Evolutionary conservation across 352 stramenopile genomes (phyloP), one percentile per base, ranked within the genome.

Genomic region (Elongisporangium anandrum): DNA sequence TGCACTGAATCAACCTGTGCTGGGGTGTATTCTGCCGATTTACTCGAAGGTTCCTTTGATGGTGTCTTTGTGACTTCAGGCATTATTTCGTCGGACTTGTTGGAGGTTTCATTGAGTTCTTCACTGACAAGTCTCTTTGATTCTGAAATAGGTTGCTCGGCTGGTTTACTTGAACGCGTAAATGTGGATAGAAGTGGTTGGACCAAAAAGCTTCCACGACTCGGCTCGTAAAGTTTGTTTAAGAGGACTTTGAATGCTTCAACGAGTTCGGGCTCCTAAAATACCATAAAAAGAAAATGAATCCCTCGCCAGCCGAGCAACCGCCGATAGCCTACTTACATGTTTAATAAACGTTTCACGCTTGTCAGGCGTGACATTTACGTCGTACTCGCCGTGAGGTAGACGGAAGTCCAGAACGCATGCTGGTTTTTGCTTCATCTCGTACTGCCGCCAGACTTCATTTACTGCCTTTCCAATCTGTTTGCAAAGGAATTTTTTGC

Each of bases 321-420:
- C 13, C 22, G 26, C 38, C 3, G 4, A 50, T 39, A 20, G 26
- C 17, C n/a, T n/a, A 70, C 69, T 39, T 69, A 90, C 81, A 61
- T 90, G 61, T 48, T 81, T 85, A 20, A 91, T n/a, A 52, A 98
- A 90, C 2, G 98, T 95, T 65, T 99, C 85, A 21, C 96, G 81
- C 64, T 99, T 99, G 81, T 99, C 96, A 1, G 97, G 97, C 21
- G 94, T 96, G 20, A 99, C 70, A 72, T 99, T 99, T 34, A 99
- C 87, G 64, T 99, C 97, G 63, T 97, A 98, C 20, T 87, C 78
- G 23, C 84, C 67, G 12, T 88, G 75, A 10, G 94, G 94, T 6
- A 99, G 60, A 19, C 75, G 72, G 19, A 99, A 90, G 66, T 96
- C 82, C 15, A 99, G 68, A 13, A 99, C 81, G 56, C 95, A 96